These are phyloP conservation scores for Jimgerdemannia lactiflua DNA, from an alignment of 192 early-diverging fungal species.

Conservation along the genomic window DNA sequence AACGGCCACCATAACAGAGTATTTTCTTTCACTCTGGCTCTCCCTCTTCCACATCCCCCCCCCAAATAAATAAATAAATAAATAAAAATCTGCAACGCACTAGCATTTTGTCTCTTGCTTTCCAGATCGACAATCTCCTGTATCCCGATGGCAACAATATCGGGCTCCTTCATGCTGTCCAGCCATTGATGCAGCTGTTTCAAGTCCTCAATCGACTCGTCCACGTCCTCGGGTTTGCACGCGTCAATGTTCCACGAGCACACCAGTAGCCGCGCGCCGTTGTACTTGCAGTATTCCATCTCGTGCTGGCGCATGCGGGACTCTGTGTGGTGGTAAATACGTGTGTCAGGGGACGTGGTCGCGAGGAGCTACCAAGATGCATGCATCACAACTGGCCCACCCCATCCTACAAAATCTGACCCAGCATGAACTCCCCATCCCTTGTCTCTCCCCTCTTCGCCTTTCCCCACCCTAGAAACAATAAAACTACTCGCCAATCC, in stretches of 20 bases:
- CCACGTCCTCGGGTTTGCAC: conserved; percentile 62
- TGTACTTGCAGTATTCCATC: conserved; percentile 59
- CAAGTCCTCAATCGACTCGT: conserved; percentile 49
- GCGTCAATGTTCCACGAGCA: conserved; percentile 96
- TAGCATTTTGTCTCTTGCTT: conserved; percentile 76
- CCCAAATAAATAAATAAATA: conserved; percentile 7
- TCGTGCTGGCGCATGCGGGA: conserved; percentile 59
- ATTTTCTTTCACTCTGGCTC: too few relatives aligned
- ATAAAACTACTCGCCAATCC: conserved; percentile 44
- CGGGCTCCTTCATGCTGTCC: conserved; percentile 51
- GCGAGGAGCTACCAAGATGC: too few relatives aligned
- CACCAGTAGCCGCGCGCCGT: conserved; percentile 69
- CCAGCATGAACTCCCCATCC: neutral
- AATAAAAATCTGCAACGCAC: conserved; percentile 28
- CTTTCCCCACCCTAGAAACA: neutral
- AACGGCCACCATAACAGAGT: too few relatives aligned
- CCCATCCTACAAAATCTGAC: too few relatives aligned
- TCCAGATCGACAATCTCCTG: conserved; percentile 89
- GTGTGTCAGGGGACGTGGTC: too few relatives aligned
- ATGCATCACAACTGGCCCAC: too few relatives aligned
- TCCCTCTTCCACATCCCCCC: neutral
- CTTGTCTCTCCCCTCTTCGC: neutral
- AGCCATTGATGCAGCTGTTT: conserved; percentile 46
- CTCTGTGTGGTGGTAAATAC: neutral
- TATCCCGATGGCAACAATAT: conserved; percentile 79